A percentile compares a stretch with the other conserved stretches of the same genome.
These are phyloP conservation scores for Coniochaeta sp. DNA, from an alignment of 2,329 filamentous ascomycete species.

Conservation along the genomic window DNA sequence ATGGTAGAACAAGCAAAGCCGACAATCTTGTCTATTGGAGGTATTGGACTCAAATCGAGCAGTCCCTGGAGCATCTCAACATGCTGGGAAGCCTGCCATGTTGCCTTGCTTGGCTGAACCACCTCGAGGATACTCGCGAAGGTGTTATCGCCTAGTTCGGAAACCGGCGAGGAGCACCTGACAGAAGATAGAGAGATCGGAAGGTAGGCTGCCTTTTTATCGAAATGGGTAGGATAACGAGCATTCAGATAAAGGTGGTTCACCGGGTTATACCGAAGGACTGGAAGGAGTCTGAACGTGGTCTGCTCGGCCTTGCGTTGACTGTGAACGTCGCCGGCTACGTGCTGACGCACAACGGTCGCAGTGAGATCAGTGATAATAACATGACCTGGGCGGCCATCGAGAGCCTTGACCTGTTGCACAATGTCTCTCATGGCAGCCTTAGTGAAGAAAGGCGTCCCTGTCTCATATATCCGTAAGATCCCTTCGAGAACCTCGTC, in stretches of 20 bases:
- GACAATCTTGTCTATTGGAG: not conserved
- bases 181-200: not conserved
- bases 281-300: not conserved
- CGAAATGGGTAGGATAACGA: not conserved
- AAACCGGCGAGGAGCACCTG: not conserved
- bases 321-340: not conserved
- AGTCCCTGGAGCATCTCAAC: not conserved
- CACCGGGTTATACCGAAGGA: not conserved
- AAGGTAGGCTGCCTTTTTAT: not conserved
- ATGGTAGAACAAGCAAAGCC: not conserved
- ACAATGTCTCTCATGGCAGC: slow-evolving; percentile 3
- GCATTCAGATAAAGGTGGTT: not conserved
- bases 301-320: no score
- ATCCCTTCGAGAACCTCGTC: slow-evolving; percentile 7
- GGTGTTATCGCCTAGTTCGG: not conserved
- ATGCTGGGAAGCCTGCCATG: no score
- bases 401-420: not conserved
- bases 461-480: slow-evolving; percentile 5
- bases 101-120: no score
- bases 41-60: not conserved
- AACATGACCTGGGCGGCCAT: not conserved
- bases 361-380: slow-evolving; percentile 3
- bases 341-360: not conserved
- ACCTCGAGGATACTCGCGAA: not conserved
- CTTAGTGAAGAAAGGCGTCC: slow-evolving; percentile 4